Evolutionary conservation across 768 basidiomycete species (phyloP), one percentile per base, ranked within the genome.

Genomic region (Hericium alpestre): DNA sequence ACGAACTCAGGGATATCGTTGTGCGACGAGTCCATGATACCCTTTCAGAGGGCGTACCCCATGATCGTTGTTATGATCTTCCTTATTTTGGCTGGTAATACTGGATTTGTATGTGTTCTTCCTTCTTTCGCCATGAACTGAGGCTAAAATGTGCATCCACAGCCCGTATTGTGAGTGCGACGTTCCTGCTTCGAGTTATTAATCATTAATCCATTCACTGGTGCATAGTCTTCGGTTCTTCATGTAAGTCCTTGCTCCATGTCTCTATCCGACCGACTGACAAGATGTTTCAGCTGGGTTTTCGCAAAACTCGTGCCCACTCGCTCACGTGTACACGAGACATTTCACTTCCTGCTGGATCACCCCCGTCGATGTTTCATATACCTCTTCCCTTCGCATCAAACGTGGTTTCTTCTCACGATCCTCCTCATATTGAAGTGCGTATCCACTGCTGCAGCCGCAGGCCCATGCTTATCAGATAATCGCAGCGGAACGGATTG

Each of bases 321-420:
- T 1, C 64, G 69, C 0, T 91, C 90, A 13, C 79, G 82, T 0
- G 64, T 83, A 0, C 72, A 82, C 50, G 91, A 94, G 70, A 91
- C 92, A 0, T 74, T 96, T 1, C 86, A 84, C 56, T 99, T 98
- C 68, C 80, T 99, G 8, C 79, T 99, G 9, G 93, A 97, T 64
- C 95, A 97, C 66, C 95, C 95, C 12, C 82, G 95, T 11, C 82
- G 90, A 60, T 95, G 93, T 69, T 94, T 88, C 65, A 81, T 92
- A 11, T 90, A 93, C 67, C 78, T 95, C 9, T 95, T 95, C 63
- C 93, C 93, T 0, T 84, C 91, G 0, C 90, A 93, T 64, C 93
- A 96, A 66, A 96, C 93, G 3, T 93, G 92, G 90, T 89, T 95
- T 63, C 79, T 96, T 5, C 59, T 91, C 1, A 78, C 80, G 1